Evolutionary conservation across 1,139 yeast genomes (phyloP), one percentile per base, ranked within the genome.

Genomic region (Spencermartinsiella ligniputridi): DNA sequence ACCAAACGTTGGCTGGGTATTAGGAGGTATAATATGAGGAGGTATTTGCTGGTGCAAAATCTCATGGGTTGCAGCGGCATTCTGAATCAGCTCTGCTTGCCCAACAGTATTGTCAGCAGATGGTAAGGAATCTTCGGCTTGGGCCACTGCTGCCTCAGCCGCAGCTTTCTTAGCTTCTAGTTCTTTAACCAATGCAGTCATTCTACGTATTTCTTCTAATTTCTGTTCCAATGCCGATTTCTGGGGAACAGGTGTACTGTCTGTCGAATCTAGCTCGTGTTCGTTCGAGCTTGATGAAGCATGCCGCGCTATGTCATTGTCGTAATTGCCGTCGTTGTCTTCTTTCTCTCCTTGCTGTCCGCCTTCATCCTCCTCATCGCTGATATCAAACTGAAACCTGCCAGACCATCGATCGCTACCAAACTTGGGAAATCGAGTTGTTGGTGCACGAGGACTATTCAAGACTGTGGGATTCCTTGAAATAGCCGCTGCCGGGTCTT

Each of bases 351-450:
- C n/a, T n/a, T n/a, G n/a, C n/a, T n/a, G n/a, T n/a, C n/a, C n/a
- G 12, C 44, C 48, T 8, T 41, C 44, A 9, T 49, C 52, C 12
- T 50, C 52, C 3, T 50, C 54, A 34, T 57, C 61, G 19, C 53
- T 50, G 13, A 60, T 13, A 9, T 55, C 57, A 12, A 58, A 40
- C 9, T 34, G 43, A 22, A 60, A 36, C 1, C 42, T 40, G 17
- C 49, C 48, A 1, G 62, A 53, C 62, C 62, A 60, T 9, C 64
- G 46, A 39, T 60, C 54, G 18, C 52, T 47, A 4, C 79, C 79
- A 33, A 69, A 70, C 40, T 57, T n/a, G n/a, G n/a, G n/a, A n/a
- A n/a, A n/a, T n/a, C n/a, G n/a, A n/a, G n/a, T n/a, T n/a, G n/a
- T 27, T n/a, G 32, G 32, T n/a, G n/a, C 32, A 9, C 32, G 32